phyloP scores from a whole-genome alignment of 305 asterid species.

The Fraxinus platypoda region DNA sequence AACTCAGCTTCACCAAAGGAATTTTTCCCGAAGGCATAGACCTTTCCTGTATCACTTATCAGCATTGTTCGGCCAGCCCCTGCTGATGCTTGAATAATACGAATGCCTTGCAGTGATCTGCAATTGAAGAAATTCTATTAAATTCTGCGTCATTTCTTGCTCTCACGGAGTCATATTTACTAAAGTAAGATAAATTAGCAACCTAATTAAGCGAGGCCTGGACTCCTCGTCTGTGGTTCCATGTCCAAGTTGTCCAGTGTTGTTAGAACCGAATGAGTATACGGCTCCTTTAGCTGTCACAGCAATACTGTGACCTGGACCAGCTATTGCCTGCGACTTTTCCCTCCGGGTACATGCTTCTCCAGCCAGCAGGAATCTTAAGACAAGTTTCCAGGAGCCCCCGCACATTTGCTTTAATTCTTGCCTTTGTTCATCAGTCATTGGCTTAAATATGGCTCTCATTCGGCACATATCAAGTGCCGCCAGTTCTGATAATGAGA shows the following conservation, averaged over 20 bases:
- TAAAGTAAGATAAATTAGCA: slow-evolving; percentile 9
- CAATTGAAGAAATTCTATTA: slow-evolving; percentile 33
- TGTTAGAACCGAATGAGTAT: slow-evolving; percentile 81
- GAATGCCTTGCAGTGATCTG: slow-evolving; percentile 83
- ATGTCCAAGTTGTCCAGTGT: slow-evolving; percentile 87
- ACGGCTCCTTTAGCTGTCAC: slow-evolving; percentile 80
- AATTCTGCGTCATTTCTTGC: slow-evolving; percentile 4
- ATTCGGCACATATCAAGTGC: slow-evolving; percentile 93
- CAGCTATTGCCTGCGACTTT: slow-evolving; percentile 90
- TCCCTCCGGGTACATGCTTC: slow-evolving; percentile 82
- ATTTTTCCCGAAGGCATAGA: slow-evolving; percentile 84
- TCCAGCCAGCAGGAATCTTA: slow-evolving; percentile 84
- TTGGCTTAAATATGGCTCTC: slow-evolving; percentile 86
- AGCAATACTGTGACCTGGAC: slow-evolving; percentile 90
- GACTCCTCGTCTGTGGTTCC: slow-evolving; percentile 66
- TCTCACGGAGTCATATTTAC: neutral
- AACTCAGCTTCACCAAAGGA: slow-evolving; percentile 79
- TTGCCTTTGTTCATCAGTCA: slow-evolving; percentile 54
- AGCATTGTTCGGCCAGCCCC: slow-evolving; percentile 91
- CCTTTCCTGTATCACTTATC: slow-evolving; percentile 72
- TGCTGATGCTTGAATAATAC: slow-evolving; percentile 87
- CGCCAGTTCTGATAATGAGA: slow-evolving; percentile 91
- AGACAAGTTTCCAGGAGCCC: slow-evolving; percentile 92
- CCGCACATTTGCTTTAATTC: slow-evolving; percentile 72
- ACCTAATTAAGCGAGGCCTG: slow-evolving; percentile 79